Evolutionary conservation across 345 rosid species (phyloP), one percentile per base, ranked within the genome.

Genomic region (Eucalyptus pauciflora): DNA sequence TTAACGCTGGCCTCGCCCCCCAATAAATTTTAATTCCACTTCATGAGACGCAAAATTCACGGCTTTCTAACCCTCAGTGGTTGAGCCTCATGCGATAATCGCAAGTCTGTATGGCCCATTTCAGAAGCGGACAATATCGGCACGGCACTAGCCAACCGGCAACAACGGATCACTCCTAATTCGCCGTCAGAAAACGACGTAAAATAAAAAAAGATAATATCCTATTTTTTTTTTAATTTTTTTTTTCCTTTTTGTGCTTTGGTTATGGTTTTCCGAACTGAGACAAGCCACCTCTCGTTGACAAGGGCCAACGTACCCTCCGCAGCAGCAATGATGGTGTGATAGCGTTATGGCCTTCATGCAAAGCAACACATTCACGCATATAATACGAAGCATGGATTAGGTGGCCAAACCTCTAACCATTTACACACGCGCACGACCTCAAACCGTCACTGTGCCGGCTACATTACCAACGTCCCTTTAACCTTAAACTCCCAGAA

Each of bases 61-160:
- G 43, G 11, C 45, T 7, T 33, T 10, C 45, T 3, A 10, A 71
- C 25, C 45, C 41, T 4, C 8, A 1, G 71, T 48, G 18, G 71
- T 62, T 16, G 33, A 29, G 71, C 71, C 16, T 17, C 81, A 17
- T 0, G 13, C 3, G 45, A 71, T 31, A 5, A 71, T 2, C 13
- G 25, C 22, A 17, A 3, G 25, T 18, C 45, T 4, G 7, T 33
- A 1, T 2, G 15, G 8, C 48, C 48, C 85, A 20, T 76, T 76
- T 41, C 14, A 13, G 4, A 76, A 76, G 85, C 5, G 3, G 48
- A 4, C 13, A 2, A 41, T 22, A 3, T 76, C 3, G 24, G 0
- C 15, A 1, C 4, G 24, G 0, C 15, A 1, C 4, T 1, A 41
- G 27, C 83, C 27, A 2, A 5, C 11, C 8, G 27, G 3, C 4